A percentile compares a stretch with the other conserved stretches of the same genome.
These are phyloP conservation scores for Quercus lobata DNA, from an alignment of 331 rosid genomes.

Conservation along the genomic window DNA sequence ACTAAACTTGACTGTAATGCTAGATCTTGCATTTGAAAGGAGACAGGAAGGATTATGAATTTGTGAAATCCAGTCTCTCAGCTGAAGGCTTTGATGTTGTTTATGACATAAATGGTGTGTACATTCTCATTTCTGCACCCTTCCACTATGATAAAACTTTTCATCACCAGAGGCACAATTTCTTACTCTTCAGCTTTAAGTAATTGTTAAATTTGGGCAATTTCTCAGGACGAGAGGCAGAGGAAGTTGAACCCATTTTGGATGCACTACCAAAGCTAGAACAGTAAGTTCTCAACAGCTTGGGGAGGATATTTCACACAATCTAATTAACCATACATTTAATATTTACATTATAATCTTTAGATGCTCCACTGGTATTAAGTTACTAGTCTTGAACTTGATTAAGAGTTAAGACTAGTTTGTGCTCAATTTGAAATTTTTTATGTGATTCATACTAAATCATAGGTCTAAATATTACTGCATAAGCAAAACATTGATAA, in stretches of 20 bases:
- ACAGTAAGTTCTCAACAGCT: slow-evolving; percentile 53
- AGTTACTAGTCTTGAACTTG: neutral
- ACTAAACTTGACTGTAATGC: slow-evolving; percentile 1
- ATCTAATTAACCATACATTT: neutral
- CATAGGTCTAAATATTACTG: neutral
- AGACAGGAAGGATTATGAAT: slow-evolving; percentile 81
- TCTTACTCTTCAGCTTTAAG: slow-evolving; percentile 3
- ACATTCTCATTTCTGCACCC: neutral
- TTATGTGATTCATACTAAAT: neutral
- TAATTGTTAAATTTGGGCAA: slow-evolving; percentile 4
- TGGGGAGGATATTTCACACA: neutral
- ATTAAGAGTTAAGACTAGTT: neutral
- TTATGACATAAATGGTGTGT: slow-evolving; percentile 82
- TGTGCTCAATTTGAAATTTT: neutral
- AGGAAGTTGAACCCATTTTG: slow-evolving; percentile 76
- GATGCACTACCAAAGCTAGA: slow-evolving; percentile 85
- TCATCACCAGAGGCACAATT: neutral
- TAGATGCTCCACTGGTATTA: neutral
- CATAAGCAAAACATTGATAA: neutral
- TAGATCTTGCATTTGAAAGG: slow-evolving; percentile 91
- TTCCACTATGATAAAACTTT: neutral
- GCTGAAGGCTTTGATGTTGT: slow-evolving; percentile 85
- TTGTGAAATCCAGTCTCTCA: slow-evolving; percentile 87
- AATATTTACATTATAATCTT: neutral
- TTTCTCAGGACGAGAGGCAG: slow-evolving; percentile 89